These are phyloP conservation scores for Trypethelium eluteriae DNA, from an alignment of 495 filamentous ascomycete genomes.

Conservation along the genomic window DNA sequence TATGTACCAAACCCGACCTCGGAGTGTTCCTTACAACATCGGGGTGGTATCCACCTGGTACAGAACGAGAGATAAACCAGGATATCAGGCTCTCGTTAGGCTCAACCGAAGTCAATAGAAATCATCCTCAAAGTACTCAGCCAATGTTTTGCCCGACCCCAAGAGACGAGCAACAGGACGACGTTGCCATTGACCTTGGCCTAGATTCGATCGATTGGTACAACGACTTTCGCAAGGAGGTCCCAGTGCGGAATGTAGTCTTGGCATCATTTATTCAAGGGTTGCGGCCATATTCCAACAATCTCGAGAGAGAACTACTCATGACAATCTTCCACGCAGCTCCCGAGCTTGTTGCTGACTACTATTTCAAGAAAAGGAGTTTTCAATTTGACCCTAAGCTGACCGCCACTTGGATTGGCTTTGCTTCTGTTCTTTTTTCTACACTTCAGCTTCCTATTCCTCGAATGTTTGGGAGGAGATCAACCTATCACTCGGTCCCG, in stretches of 20 bases:
- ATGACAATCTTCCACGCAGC: slow-evolving; percentile 68
- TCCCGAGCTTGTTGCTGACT: slow-evolving; percentile 77
- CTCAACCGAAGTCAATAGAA: slow-evolving; percentile 28
- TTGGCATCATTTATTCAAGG: slow-evolving; percentile 66
- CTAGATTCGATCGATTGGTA: slow-evolving; percentile 61
- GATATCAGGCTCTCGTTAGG: slow-evolving; percentile 2
- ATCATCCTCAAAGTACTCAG: neutral
- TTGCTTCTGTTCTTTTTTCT: slow-evolving; percentile 77
- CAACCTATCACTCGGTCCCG: slow-evolving; percentile 46
- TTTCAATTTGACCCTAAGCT: slow-evolving; percentile 88
- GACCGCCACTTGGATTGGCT: slow-evolving; percentile 88
- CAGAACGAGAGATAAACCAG: slow-evolving; percentile 32
- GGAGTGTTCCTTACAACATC: slow-evolving; percentile 61
- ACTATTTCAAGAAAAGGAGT: slow-evolving; percentile 68
- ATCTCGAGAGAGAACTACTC: slow-evolving; percentile 71
- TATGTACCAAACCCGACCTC: slow-evolving; percentile 61
- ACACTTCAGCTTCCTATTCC: slow-evolving; percentile 67
- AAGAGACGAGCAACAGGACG: neutral
- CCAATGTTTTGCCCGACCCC: neutral
- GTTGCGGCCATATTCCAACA: slow-evolving; percentile 77
- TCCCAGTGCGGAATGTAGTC: slow-evolving; percentile 62
- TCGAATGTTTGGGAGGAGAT: slow-evolving; percentile 49
- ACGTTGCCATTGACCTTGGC: slow-evolving; percentile 51
- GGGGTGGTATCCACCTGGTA: slow-evolving; percentile 66
- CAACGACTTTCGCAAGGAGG: slow-evolving; percentile 53